These are phyloP conservation scores for Lachancea dasiensis DNA, from an alignment of 805 yeast genomes.

Conservation along the genomic window DNA sequence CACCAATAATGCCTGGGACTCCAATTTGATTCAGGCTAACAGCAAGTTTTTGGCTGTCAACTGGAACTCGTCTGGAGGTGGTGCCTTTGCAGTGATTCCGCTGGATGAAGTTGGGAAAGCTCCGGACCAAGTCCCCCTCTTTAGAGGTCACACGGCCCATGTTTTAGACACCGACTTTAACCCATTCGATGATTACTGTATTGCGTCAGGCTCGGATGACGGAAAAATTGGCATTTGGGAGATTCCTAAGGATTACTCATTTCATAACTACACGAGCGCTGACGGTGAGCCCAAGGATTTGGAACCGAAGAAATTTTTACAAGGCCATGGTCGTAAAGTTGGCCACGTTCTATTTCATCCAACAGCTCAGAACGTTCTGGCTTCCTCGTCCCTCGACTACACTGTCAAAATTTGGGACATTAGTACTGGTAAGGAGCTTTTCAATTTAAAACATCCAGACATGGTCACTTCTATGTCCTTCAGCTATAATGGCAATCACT, in stretches of 20 bases:
- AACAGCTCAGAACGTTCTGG: constrained; percentile 76
- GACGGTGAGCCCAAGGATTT: constrained; percentile 62
- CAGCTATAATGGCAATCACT: constrained; percentile 78
- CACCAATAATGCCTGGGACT: constrained; percentile 94
- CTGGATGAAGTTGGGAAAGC: constrained; percentile 80
- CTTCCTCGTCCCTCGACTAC: constrained; percentile 86
- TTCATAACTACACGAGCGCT: constrained; percentile 49
- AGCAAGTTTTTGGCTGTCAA: constrained; percentile 81
- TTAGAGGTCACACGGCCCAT: constrained; percentile 93
- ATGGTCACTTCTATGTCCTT: constrained; percentile 89
- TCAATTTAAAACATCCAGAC: constrained; percentile 80
- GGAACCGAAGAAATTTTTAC: constrained; percentile 58
- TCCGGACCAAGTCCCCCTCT: constrained; percentile 88
- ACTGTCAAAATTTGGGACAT: constrained; percentile 89
- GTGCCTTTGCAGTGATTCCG: constrained; percentile 94
- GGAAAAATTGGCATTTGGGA: constrained; percentile 81
- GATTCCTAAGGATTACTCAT: constrained; percentile 76
- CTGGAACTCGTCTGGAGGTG: constrained; percentile 96
- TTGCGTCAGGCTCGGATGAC: constrained; percentile 80
- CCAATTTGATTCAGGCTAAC: constrained; percentile 80
- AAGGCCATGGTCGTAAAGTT: constrained; percentile 90
- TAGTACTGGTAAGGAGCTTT: constrained; percentile 61
- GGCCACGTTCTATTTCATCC: constrained; percentile 92
- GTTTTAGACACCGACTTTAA: constrained; percentile 94
- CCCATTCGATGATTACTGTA: constrained; percentile 72